phyloP scores from a whole-genome alignment of 78 protist genomes.

The Tieghemostelium lacteum region DNA sequence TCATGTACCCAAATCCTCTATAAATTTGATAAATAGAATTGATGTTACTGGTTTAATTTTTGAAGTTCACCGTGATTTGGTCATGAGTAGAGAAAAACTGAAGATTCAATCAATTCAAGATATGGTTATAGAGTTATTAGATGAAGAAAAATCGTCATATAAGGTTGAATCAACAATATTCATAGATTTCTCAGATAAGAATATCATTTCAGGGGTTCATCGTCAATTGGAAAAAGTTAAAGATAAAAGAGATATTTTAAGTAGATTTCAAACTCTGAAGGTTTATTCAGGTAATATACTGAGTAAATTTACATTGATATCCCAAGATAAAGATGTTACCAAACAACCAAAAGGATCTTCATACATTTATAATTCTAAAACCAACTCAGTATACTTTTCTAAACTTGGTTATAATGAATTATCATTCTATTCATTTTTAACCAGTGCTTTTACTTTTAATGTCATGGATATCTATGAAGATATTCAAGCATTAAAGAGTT shows the following conservation, averaged over 20 bases:
- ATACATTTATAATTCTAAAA: not conserved
- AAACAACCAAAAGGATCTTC: not conserved
- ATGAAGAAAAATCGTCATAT: not conserved
- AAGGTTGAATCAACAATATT: not conserved
- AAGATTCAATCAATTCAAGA: not conserved
- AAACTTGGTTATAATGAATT: not conserved
- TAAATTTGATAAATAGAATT: not conserved
- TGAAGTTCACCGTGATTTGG: not conserved
- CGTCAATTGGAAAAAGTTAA: not conserved
- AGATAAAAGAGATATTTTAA: not conserved
- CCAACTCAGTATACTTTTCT: not conserved
- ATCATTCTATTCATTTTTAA: not conserved
- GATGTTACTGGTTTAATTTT: not conserved
- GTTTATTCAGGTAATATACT: not conserved
- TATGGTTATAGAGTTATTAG: not conserved
- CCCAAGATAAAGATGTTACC: not conserved
- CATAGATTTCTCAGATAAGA: not conserved
- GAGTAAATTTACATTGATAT: not conserved
- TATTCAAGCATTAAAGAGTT: not conserved
- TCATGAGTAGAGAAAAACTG: not conserved
- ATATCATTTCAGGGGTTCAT: not conserved
- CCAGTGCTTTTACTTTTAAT: too few species aligned
- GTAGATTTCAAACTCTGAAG: not conserved
- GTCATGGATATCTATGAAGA: too few species aligned
- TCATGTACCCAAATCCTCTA: not conserved